Percentiles rank a stretch among this genome's conserved stretches.
These are phyloP conservation scores for Paracoccidioides lutzii DNA, from an alignment of 2,329 filamentous ascomycete genomes.

Conservation along the genomic window DNA sequence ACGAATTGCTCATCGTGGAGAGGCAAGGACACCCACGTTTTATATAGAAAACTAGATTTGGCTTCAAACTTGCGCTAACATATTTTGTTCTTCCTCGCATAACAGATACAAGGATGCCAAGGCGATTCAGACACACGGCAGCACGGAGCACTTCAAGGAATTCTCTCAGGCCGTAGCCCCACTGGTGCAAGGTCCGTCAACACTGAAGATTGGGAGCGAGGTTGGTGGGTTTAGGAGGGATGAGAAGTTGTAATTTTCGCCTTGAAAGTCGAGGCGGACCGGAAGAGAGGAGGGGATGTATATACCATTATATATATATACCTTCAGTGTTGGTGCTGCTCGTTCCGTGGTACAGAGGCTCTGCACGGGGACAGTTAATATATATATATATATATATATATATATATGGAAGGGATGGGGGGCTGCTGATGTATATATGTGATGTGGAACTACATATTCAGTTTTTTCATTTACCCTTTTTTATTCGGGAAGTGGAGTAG, in stretches of 20 bases:
- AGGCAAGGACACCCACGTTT: constrained; percentile 12
- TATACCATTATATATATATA: not conserved
- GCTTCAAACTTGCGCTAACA: not conserved
- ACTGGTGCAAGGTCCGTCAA: constrained; percentile 5
- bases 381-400: too few relatives aligned
- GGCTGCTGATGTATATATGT: too few relatives aligned
- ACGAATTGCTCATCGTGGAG: constrained; percentile 24
- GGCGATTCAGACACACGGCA: constrained; percentile 8
- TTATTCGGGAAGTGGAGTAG: too few relatives aligned
- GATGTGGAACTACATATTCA: too few relatives aligned
- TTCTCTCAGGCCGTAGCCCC: constrained; percentile 3
- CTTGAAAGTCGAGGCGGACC: not conserved
- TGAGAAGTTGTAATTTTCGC: constrained; percentile 7
- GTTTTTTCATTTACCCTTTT: too few relatives aligned
- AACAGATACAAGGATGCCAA: constrained; percentile 8
- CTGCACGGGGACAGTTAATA: too few relatives aligned
- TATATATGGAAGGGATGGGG: too few relatives aligned
- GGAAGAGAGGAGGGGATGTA: not conserved
- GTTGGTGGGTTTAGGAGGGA: constrained; percentile 8
- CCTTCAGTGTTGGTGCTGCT: not conserved
- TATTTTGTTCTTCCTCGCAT: too few relatives aligned
- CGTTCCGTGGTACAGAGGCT: too few relatives aligned
- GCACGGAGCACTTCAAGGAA: constrained; percentile 8
- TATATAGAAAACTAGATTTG: not conserved
- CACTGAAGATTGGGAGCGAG: constrained; percentile 6